Conservation (phyloP, 2,329 filamentous ascomycete genomes). For the Aspergillus pseudoglaucus region DNA sequence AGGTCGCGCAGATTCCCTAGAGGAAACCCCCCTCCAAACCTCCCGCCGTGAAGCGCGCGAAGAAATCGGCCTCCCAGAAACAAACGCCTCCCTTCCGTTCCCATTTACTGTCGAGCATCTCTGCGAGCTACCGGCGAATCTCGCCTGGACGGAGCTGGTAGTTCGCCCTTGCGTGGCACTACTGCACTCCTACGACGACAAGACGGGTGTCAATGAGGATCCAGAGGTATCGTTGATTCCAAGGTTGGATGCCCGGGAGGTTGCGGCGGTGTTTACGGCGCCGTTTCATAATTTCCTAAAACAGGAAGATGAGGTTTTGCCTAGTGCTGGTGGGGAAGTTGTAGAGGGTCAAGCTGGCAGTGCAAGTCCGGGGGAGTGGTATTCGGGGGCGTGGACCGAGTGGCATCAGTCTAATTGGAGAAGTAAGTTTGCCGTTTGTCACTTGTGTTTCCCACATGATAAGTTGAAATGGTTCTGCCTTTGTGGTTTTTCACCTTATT, state of each 20-base stretch:
- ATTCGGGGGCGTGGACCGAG: slow-evolving; percentile 72
- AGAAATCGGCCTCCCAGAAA: slow-evolving; percentile 76
- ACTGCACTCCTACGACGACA: slow-evolving; percentile 56
- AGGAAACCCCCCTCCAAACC: slow-evolving; percentile 64
- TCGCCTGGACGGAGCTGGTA: slow-evolving; percentile 66
- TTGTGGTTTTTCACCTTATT: not conserved
- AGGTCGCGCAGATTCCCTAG: slow-evolving; percentile 47
- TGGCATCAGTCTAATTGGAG: slow-evolving; percentile 75
- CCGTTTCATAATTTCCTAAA: slow-evolving; percentile 78
- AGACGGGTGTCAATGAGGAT: slow-evolving; percentile 38
- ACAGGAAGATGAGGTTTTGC: slow-evolving; percentile 46
- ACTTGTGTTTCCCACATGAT: not conserved
- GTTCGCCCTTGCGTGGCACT: slow-evolving; percentile 74
- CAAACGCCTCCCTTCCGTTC: slow-evolving; percentile 63
- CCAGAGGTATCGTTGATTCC: slow-evolving; percentile 70
- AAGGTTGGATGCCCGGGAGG: slow-evolving; percentile 77
- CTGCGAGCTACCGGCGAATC: slow-evolving; percentile 70
- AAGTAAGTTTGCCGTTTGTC: slow-evolving; percentile 30
- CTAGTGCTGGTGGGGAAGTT: slow-evolving; percentile 19
- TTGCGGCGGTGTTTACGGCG: slow-evolving; percentile 88
- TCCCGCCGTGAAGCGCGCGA: slow-evolving; percentile 86
- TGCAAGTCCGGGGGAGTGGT: slow-evolving; percentile 60
- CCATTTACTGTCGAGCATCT: slow-evolving; percentile 84
- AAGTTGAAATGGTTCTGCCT: not conserved
- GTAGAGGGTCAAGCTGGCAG: slow-evolving; percentile 22